Conservation (phyloP, 257 asterid species). For the Lithospermum erythrorhizon region DNA sequence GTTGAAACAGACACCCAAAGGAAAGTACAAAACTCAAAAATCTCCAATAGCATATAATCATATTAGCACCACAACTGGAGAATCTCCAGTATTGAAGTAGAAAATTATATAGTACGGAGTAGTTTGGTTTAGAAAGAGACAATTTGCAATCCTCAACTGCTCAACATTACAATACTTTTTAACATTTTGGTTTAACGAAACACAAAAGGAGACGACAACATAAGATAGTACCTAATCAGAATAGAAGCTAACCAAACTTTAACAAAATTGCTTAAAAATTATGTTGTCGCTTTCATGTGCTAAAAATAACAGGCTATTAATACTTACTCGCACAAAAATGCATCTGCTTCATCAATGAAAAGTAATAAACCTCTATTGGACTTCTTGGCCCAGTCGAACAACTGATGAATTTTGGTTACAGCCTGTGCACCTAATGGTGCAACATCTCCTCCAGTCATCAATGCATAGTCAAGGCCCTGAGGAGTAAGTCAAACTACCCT, state of each 20-base stretch:
- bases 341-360: conserved; percentile 97
- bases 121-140: neutral
- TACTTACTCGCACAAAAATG: conserved; percentile 97
- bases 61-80: neutral
- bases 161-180: neutral
- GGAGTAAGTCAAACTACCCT: conserved; percentile 14
- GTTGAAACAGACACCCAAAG: neutral
- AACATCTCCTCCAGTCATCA: conserved; percentile 99
- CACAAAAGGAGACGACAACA: neutral
- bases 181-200: neutral
- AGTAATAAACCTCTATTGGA: conserved; percentile 83
- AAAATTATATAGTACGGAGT: too few relatives aligned
- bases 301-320: conserved; percentile 4
- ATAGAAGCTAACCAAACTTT: neutral
- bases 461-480: conserved; percentile 93
- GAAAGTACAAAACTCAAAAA: neutral
- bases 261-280: neutral
- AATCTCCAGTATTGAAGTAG: too few relatives aligned
- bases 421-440: conserved; percentile 95
- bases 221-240: neutral
- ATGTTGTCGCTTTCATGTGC: neutral
- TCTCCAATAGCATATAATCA: neutral
- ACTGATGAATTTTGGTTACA: conserved; percentile 91
- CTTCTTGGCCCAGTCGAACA: conserved; percentile 91
- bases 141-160: neutral